Conservation (phyloP, 352 stramenopile genomes). For the Globisporangium alternatum region DNA sequence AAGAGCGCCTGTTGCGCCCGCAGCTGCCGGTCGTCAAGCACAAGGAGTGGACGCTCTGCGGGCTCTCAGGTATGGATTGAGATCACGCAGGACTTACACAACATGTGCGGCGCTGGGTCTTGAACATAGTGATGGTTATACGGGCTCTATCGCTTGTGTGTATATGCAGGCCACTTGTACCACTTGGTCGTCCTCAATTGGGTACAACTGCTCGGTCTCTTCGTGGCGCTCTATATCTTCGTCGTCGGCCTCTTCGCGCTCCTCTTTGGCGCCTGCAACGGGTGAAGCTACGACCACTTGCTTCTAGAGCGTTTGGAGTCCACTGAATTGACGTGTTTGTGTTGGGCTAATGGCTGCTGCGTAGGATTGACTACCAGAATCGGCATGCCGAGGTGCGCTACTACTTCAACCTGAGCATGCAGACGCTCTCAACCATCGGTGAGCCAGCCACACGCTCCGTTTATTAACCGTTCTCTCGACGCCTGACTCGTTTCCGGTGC, state of each 20-base stretch:
- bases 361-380: constrained; percentile 9
- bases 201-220: constrained; percentile 40
- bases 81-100: background rate
- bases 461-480: background rate
- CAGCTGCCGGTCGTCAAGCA: constrained; percentile 44
- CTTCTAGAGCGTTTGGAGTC: background rate
- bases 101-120: background rate
- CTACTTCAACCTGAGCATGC: constrained; percentile 62
- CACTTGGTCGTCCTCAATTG: constrained; percentile 48
- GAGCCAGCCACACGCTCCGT: background rate
- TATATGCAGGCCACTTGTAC: constrained; percentile 35
- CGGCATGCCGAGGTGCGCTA: constrained; percentile 24
- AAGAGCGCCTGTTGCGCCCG: constrained; percentile 33
- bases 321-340: background rate
- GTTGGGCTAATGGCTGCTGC: background rate
- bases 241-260: constrained; percentile 48
- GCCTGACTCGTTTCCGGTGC: background rate
- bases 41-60: constrained; percentile 37
- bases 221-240: constrained; percentile 42
- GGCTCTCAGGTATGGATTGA: constrained; percentile 27
- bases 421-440: constrained; percentile 63
- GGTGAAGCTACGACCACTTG: constrained; percentile 20
- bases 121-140: background rate
- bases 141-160: background rate
- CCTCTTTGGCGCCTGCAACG: constrained; percentile 37